Base-by-base conservation (phyloP, 768 basidiomycete genomes). In the Podaxis pistillaris region DNA sequence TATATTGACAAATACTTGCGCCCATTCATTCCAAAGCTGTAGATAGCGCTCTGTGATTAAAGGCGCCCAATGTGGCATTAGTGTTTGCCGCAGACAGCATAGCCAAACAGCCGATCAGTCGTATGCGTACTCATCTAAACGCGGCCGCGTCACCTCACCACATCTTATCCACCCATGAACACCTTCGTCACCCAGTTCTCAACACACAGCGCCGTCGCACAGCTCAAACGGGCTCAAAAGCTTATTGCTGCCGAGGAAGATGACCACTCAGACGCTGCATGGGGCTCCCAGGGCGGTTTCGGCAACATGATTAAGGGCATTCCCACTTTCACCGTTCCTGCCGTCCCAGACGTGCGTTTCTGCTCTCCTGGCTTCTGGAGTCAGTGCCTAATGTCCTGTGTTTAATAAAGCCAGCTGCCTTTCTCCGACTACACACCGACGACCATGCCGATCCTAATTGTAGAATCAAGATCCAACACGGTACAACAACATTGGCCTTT, bases 401-500 rank as follows among this genome's bases (percentile, higher is more conserved):
- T 9, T 64, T 15, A 46, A 15, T 46, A 2, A 74, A 98, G 96
- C 96, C 96, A 8, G 83, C 91, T 53, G 81, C 91, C 4, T 99
- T 99, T 78, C 81, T 99, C 69, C 85, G 90, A 69, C 78, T 96
- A 60, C 95, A 98, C 78, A 98, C 96, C 47, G 95, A 98, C 74
- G 95, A 97, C 79, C 90, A 87, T 65, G 94, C 94, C 63, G 94
- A 98, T 81, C 92, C 94, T 46, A 86, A 83, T 62, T 97, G 95
- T 80, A 88, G 86, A 76, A 98, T 99, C 77, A 98, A 98, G 82
- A 96, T 99, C 67, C 90, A 94, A 73, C 97, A 99, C 73, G 97
- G 97, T 69, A 99, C 97, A 28, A 99, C 97, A 9, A 98, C 97
- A 2, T 83, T 99, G 46, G 97, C 97, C 6, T 99, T 99, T 85